Base-by-base conservation (phyloP, 2,329 filamentous ascomycete genomes). In the Trichophyton rubrum region DNA sequence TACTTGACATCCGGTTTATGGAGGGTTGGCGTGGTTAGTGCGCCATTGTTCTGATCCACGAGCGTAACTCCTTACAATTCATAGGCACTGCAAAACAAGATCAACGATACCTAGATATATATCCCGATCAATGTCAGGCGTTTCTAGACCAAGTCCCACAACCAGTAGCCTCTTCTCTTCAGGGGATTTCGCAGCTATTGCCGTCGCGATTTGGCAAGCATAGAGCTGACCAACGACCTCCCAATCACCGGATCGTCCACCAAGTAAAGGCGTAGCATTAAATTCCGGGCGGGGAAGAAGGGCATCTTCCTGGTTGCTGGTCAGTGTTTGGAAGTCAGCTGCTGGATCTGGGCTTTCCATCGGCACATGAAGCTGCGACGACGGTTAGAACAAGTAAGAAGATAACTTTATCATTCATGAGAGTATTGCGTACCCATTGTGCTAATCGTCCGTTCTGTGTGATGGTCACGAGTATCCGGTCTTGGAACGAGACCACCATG, bases 391-490 rank as follows among this genome's bases (percentile, higher is more conserved):
- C 13, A 56, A 45, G 35, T n/a, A 38, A 11, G 35, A n/a, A n/a
- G 2, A 51, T n/a, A 56, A 7, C 11, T 13, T 9, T 3, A 35
- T 35, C 1, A 33, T 8, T 35, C 27, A 13, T 7, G 15, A 9
- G 15, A 27, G 7, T 17, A n/a, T 43, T n/a, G 17, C 77, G 59
- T 78, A 96, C 90, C 93, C 93, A 99, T 79, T 97, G 93, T 20
- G 89, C 88, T 55, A 97, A 76, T 62, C 86, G 83, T 5, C 91
- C 92, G 63, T 86, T 83, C 75, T 97, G 93, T 0, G 88, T 89
- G 62, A 97, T 81, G 0, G 90, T 96, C 64, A 99, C 78, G 67
- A 99, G 76, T 67, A 99, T 90, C 74, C 90, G 95, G 80, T 97
- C 93, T 7, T 85, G 81, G 74, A 97, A 97, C 67, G 80, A 83